Conservation (phyloP, 2,329 filamentous ascomycete species). For the Verticillium zaregamsianum region DNA sequence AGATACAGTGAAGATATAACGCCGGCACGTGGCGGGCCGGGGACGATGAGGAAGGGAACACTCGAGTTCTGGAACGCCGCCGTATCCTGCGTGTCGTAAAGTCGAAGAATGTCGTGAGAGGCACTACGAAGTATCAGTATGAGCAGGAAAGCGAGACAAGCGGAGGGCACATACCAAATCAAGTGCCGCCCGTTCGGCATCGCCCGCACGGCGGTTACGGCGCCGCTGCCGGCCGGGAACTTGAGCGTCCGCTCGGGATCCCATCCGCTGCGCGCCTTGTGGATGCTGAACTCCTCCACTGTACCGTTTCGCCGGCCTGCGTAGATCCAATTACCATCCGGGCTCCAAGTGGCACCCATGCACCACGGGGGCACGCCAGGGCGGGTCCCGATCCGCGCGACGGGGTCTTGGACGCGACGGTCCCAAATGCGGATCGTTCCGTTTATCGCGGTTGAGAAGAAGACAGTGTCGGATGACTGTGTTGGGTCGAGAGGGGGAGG, state of each 20-base stretch:
- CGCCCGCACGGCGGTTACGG: conserved; percentile 79
- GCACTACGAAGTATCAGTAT: conserved; percentile 50
- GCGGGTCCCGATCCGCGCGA: conserved; percentile 73
- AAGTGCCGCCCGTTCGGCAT: conserved; percentile 94
- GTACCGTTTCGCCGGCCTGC: conserved; percentile 86
- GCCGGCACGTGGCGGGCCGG: conserved; percentile 76
- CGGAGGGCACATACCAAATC: conserved; percentile 54
- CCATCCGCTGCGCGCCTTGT: conserved; percentile 65
- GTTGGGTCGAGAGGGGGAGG: conserved; percentile 45
- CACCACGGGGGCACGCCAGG: conserved; percentile 89
- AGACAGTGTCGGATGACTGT: conserved; percentile 70
- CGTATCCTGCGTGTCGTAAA: conserved; percentile 79
- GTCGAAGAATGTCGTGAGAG: conserved; percentile 85
- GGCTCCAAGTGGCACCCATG: conserved; percentile 95
- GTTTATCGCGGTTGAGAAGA: conserved; percentile 84
- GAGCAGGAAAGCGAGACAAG: background rate
- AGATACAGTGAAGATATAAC: conserved; percentile 84
- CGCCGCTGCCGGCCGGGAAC: conserved; percentile 83
- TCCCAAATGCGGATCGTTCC: conserved; percentile 94
- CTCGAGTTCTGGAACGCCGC: conserved; percentile 66
- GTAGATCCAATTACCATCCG: conserved; percentile 93
- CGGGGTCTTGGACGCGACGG: conserved; percentile 66
- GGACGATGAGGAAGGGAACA: conserved; percentile 94
- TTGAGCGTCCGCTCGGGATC: conserved; percentile 75
- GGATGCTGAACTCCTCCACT: conserved; percentile 89